Conservation (phyloP, 345 rosid genomes). For the Salix purpurea region DNA sequence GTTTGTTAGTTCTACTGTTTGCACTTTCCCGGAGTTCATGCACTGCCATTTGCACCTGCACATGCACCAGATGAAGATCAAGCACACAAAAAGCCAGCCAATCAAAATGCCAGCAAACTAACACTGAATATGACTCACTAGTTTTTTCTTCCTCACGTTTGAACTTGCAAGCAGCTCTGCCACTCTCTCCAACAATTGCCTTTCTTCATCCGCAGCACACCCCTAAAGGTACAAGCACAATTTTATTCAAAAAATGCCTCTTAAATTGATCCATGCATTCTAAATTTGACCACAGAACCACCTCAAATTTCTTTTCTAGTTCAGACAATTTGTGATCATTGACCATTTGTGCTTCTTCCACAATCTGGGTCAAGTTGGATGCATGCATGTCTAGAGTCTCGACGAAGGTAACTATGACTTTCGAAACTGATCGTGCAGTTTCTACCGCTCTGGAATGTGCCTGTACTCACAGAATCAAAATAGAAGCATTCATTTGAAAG, state of each 20-base stretch:
- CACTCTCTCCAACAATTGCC: conserved; percentile 77
- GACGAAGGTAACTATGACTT: conserved; percentile 70
- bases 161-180: conserved; percentile 83
- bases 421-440: conserved; percentile 76
- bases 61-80: neutral
- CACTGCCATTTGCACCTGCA: conserved; percentile 83
- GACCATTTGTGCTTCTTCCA: conserved; percentile 75
- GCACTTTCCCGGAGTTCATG: conserved; percentile 76
- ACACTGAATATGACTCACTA: conserved; percentile 40
- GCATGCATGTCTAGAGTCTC: conserved; percentile 70
- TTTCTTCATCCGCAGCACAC: conserved; percentile 85
- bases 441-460: conserved; percentile 86
- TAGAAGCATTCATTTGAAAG: neutral
- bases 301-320: conserved; percentile 94
- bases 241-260: neutral
- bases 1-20: conserved; percentile 59
- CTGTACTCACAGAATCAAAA: conserved; percentile 37
- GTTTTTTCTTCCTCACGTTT: conserved; percentile 80
- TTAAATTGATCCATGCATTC: conserved; percentile 7
- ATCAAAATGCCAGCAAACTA: neutral
- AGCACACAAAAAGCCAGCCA: neutral
- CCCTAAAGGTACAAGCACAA: conserved; percentile 41
- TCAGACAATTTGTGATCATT: conserved; percentile 71
- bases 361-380: conserved; percentile 59
- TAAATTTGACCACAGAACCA: conserved; percentile 21